phyloP scores from a whole-genome alignment of 495 filamentous ascomycete species.

The Sordaria brevicollis region DNA sequence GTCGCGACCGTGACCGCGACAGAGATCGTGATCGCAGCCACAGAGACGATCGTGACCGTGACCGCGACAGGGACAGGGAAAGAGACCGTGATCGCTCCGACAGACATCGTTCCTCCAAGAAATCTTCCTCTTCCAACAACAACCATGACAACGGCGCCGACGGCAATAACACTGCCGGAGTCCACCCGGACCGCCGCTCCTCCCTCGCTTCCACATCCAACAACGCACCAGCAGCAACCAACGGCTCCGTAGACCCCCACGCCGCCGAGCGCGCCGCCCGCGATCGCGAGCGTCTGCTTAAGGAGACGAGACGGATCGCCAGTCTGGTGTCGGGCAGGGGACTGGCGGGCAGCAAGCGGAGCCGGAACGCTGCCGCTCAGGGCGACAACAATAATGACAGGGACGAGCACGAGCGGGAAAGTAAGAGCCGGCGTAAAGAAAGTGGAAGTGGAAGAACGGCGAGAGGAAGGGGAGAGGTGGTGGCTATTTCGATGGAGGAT shows the following conservation, averaged over 20 bases:
- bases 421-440: constrained; percentile 34
- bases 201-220: constrained; percentile 26
- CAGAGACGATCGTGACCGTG: constrained; percentile 36
- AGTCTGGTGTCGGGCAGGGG: constrained; percentile 30
- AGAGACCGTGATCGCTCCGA: constrained; percentile 24
- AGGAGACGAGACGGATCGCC: constrained; percentile 67
- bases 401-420: constrained; percentile 11
- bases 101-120: constrained; percentile 20
- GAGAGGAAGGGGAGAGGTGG: constrained; percentile 38
- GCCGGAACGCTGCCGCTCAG: background rate
- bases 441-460: constrained; percentile 6
- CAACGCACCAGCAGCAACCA: constrained; percentile 3
- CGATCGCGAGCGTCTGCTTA: constrained; percentile 63
- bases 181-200: constrained; percentile 21
- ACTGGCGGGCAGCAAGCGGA: constrained; percentile 27
- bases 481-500: constrained; percentile 21
- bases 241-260: constrained; percentile 47
- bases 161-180: constrained; percentile 2
- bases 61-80: constrained; percentile 27
- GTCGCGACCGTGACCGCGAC: constrained; percentile 32
- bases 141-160: constrained; percentile 21
- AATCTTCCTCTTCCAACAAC: constrained; percentile 28
- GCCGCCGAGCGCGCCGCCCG: constrained; percentile 67
- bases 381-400: background rate
- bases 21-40: constrained; percentile 35